Base-by-base conservation (phyloP, 129 eudicot species). In the Solidago caesia region DNA sequence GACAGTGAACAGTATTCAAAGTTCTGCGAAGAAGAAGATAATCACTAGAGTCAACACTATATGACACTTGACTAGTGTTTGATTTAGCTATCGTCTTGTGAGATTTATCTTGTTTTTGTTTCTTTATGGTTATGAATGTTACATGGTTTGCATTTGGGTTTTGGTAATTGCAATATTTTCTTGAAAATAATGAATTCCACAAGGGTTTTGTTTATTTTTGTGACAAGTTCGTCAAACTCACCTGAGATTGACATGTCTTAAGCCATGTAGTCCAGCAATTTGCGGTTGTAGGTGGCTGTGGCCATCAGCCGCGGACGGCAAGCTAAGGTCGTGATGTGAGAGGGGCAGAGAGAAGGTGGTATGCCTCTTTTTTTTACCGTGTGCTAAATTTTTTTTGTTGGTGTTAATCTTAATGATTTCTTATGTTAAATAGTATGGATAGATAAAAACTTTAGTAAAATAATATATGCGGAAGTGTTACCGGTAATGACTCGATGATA, bases 1-100 rank as follows among this genome's bases (percentile, higher is more conserved):
- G 97, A 88, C 79, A 52, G 83, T 29, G 92, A 93, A 25, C 75
- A 80, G 41, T 93, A 93, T 84, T 41, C 96, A 44, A 93, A 93
- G 78, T 93, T 93, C 77, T 93, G 98, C 44, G 96, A 93, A 80
- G 97, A 90, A 82, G 98, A 93, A 82, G 96, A 92, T 80, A 58
- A 41, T 4, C 83, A 79, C 79, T 79, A 67, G 74, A 72, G 42
- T 72, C 63, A 47, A 77, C 44, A 7, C 47, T 60, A 44, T 48
- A 6, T 13, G 45, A 16, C 59, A 12, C 44, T 52, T 71, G 47
- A 56, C 63, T n/a, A 55, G 48, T 46, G 61, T 63, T 70, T 57
- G 73, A 52, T 55, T 78, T 79, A 64, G n/a, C 21, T 71, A 44
- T 71, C 44, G 14, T n/a, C 43, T 26, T 63, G 47, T 51, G 39